Percentiles rank a stretch among this genome's conserved stretches.
Conservation (phyloP, 2,329 filamentous ascomycete genomes). For the Hypoxylon sp. region DNA sequence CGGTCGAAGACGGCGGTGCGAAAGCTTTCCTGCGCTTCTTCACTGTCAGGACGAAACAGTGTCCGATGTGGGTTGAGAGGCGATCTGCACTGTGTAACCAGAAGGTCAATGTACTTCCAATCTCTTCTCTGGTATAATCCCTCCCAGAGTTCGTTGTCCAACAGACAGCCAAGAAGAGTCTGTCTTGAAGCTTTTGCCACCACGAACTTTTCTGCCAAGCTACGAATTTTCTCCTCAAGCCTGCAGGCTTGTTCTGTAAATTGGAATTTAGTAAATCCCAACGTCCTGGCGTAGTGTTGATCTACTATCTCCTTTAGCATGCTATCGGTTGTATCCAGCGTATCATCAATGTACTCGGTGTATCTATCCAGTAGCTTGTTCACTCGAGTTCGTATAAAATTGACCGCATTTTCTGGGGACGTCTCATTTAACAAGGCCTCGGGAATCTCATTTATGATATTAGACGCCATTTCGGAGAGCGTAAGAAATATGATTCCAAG, state of each 20-base stretch:
- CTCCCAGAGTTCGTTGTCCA: constrained; percentile 1
- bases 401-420: background rate
- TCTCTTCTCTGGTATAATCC: background rate
- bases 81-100: background rate
- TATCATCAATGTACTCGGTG: background rate
- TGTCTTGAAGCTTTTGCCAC: background rate
- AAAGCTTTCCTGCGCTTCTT: background rate
- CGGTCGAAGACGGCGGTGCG: background rate
- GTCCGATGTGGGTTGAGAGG: background rate
- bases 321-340: background rate
- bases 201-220: background rate
- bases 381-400: background rate
- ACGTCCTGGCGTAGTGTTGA: background rate
- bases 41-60: background rate
- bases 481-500: background rate
- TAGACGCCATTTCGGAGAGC: background rate
- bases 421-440: background rate
- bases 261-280: background rate
- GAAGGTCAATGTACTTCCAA: background rate
- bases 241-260: background rate
- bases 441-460: background rate
- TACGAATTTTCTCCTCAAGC: background rate
- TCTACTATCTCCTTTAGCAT: background rate
- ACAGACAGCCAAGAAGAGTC: background rate
- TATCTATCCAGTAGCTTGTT: background rate